A percentile compares a stretch with the other conserved stretches of the same genome.
These are phyloP conservation scores for Solanum peruvianum DNA, from an alignment of 257 asterid species.

Conservation along the genomic window DNA sequence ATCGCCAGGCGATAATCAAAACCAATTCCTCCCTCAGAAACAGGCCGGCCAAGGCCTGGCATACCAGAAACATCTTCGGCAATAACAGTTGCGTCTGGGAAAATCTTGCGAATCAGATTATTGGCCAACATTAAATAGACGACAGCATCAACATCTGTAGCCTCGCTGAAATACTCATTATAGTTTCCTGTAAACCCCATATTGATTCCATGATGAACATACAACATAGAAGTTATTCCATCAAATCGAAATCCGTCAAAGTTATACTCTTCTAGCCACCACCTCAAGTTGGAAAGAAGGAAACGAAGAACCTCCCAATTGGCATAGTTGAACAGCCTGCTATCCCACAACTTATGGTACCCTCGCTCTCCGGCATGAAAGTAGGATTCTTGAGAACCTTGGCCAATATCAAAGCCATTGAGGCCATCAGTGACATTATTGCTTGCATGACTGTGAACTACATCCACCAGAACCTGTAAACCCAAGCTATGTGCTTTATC, in stretches of 20 bases:
- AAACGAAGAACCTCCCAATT: slow-evolving; percentile 99
- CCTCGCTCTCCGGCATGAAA: slow-evolving; percentile 85
- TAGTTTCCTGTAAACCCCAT: slow-evolving; percentile 75
- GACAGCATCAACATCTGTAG: slow-evolving; percentile 86
- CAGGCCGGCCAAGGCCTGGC: slow-evolving; percentile 88
- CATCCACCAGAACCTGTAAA: slow-evolving; percentile 76
- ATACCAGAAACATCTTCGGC: slow-evolving; percentile 99
- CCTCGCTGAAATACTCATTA: slow-evolving; percentile 74
- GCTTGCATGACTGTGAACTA: slow-evolving; percentile 96
- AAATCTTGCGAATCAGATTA: slow-evolving; percentile 57
- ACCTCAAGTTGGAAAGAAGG: slow-evolving; percentile 87
- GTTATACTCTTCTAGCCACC: slow-evolving; percentile 90
- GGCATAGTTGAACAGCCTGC: slow-evolving; percentile 78
- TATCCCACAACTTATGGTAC: slow-evolving; percentile 87
- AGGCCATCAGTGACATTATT: slow-evolving; percentile 80
- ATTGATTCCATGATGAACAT: slow-evolving; percentile 88
- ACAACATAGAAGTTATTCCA: slow-evolving; percentile 96
- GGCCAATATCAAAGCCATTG: slow-evolving; percentile 87
- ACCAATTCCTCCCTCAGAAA: slow-evolving; percentile 86
- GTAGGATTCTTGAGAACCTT: slow-evolving; percentile 86
- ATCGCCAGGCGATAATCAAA: slow-evolving; percentile 93
- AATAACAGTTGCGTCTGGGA: slow-evolving; percentile 78
- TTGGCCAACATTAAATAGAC: slow-evolving; percentile 90
- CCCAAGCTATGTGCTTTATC: slow-evolving; percentile 97
- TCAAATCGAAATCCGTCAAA: slow-evolving; percentile 97